Evolutionary conservation across 257 asterid genomes (phyloP), one percentile per base, ranked within the genome.

Genomic region (Gentiana straminea): DNA sequence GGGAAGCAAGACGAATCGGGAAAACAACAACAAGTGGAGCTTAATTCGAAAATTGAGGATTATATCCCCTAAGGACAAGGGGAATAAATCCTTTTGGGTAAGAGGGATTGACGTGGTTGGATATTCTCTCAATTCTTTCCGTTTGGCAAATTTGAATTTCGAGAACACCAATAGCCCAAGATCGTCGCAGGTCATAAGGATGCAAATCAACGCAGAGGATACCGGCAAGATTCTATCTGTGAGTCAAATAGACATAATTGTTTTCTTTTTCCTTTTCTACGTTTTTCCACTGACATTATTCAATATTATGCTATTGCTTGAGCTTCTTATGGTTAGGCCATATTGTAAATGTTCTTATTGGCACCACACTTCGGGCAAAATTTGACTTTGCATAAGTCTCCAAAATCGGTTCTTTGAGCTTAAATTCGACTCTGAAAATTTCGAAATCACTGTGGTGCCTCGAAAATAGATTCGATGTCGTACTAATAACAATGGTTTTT

Each of bases 71-170:
- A 35, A 50, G 51, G 96, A 91, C 49, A 74, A 73, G 63, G 95
- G 76, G 24, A 73, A 64, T 36, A 91, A 87, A 64, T 81, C 87
- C 4, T 66, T 91, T 62, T 91, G 98, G 98, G 96, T 93, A 2
- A 79, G 95, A 24, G 98, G 96, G 39, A 65, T 83, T 36, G 95
- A 91, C 60, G 77, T 87, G 89, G 65, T 87, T 8, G 95, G 96
- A 0, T 86, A 81, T 67, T 75, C 96, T 10, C 66, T 91, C 67
- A 91, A 91, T 69, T 81, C 90, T 4, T 70, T 87, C 8, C 76
- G 96, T 74, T 57, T 84, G 55, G 47, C 86, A 0, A 84, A 78
- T 77, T 62, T 91, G 44, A 57, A 34, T 4, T 87, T 91, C 45
- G 37, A 62, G 74, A 86, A 91, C 37, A 35, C 69, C 0, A 74